Conservation (phyloP, 2,329 filamentous ascomycete genomes). For the Fusarium sp. region DNA sequence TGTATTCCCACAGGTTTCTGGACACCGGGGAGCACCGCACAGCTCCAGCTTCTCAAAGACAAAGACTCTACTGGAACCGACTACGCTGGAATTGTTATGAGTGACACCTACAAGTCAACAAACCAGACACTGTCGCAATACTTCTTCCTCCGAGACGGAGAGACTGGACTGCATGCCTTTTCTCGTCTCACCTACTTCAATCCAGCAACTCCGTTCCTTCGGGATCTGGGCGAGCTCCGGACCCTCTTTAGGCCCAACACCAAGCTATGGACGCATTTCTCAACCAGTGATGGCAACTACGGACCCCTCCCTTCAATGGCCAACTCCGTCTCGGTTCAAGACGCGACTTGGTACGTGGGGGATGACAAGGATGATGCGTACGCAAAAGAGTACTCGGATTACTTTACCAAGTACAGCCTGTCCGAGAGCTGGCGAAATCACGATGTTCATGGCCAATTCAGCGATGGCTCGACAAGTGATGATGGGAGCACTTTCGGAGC, state of each 20-base stretch:
- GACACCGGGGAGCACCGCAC: conserved; percentile 64
- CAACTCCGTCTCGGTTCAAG: conserved; percentile 64
- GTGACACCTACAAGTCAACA: conserved; percentile 66
- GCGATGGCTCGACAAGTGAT: conserved; percentile 52
- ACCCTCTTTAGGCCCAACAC: conserved; percentile 70
- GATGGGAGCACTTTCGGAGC: conserved; percentile 66
- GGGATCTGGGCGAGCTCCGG: conserved; percentile 69
- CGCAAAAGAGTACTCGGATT: conserved; percentile 65
- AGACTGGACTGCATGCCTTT: conserved; percentile 71
- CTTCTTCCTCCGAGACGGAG: conserved; percentile 70
- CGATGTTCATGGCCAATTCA: conserved; percentile 64
- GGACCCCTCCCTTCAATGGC: conserved; percentile 57
- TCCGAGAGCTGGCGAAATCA: conserved; percentile 68
- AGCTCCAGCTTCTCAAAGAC: conserved; percentile 56
- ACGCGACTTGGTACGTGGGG: conserved; percentile 71
- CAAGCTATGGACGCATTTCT: conserved; percentile 69
- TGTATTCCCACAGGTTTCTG: conserved; percentile 69
- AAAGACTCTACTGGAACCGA: conserved; percentile 57
- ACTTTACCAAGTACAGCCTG: conserved; percentile 75
- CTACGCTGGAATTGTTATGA: conserved; percentile 69
- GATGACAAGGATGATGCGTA: conserved; percentile 65
- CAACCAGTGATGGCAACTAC: conserved; percentile 64
- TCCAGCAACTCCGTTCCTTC: conserved; percentile 62
- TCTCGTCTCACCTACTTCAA: conserved; percentile 69
- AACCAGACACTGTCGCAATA: conserved; percentile 71